Conservation (phyloP, 2,329 filamentous ascomycete species). For the Penicillium sp. region DNA sequence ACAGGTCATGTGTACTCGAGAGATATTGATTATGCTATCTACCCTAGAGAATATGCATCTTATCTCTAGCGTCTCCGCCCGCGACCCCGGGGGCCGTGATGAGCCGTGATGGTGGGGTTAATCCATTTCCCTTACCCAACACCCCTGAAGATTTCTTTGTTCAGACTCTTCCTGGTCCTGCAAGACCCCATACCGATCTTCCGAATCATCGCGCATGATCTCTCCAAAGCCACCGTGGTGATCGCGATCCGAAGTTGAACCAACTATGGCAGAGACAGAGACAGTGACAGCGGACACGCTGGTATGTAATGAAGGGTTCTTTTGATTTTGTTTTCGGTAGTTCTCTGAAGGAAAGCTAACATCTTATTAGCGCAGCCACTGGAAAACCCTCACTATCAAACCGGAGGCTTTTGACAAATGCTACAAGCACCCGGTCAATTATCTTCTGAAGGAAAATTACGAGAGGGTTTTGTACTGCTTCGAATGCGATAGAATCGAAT, state of each 20-base stretch:
- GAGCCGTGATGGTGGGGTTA: neutral
- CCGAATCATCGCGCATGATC: neutral
- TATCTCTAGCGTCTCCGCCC: neutral
- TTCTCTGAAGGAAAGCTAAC: too few species aligned
- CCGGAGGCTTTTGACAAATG: neutral
- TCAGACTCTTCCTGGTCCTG: neutral
- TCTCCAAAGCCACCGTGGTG: neutral
- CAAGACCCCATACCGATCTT: neutral
- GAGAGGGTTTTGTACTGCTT: neutral
- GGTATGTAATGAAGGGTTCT: neutral
- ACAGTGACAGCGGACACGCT: neutral
- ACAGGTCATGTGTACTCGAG: neutral
- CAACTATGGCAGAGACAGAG: neutral
- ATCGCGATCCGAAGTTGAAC: neutral
- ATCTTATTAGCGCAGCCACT: neutral
- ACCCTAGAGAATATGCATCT: neutral
- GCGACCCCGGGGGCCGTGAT: neutral
- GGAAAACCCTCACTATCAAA: neutral
- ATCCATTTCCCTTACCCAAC: neutral
- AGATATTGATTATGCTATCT: neutral
- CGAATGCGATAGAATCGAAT: neutral
- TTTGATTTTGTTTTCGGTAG: neutral
- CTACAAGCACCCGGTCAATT: neutral
- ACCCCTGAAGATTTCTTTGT: neutral
- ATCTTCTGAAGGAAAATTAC: neutral